Evolutionary conservation across 2,329 filamentous ascomycete species (phyloP), one percentile per base, ranked within the genome.

Genomic region (Hypoxylon rubiginosum): DNA sequence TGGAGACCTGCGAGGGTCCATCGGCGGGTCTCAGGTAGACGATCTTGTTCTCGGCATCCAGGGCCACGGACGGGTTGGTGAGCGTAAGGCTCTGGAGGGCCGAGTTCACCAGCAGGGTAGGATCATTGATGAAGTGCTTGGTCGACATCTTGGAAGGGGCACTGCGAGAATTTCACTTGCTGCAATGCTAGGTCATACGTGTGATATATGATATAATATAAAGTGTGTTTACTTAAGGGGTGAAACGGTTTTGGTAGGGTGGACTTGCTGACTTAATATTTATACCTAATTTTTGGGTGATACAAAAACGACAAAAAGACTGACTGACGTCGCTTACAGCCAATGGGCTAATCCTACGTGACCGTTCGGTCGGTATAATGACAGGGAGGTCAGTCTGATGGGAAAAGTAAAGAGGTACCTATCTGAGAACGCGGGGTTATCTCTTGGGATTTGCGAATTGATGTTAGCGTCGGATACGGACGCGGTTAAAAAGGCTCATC

Each of bases 61-160:
- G 87, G 55, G 91, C 91, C 24, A 97, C 83, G 36, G 91, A 91
- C 8, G 95, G 95, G 79, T 97, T 97, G 54, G 92, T 94, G 67
- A 92, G 83, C 21, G 93, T 95, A 34, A 96, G 84, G 68, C 91
- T 89, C 73, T 89, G 86, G 19, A 97, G 88, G 48, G 94, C 92
- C 45, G 89, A 85, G 76, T 88, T 85, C 77, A 97, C 93, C 55
- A 97, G 88, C 75, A 91, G 86, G 57, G 89, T 88, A 45, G 94
- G 89, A 77, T 97, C 92, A 79, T 93, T 90, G 83, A 97, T 89
- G 84, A 97, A 97, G 82, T 97, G 94, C 83, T 96, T 97, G 66
- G 84, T 77, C 32, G 88, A 88, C 82, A 84, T 84, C 11, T 58
- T 66, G 36, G 21, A 17, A 36, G 11, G 11, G 30, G 32, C 17